Base-by-base conservation (phyloP, 208 protist genomes). In the Lotmaria passim region DNA sequence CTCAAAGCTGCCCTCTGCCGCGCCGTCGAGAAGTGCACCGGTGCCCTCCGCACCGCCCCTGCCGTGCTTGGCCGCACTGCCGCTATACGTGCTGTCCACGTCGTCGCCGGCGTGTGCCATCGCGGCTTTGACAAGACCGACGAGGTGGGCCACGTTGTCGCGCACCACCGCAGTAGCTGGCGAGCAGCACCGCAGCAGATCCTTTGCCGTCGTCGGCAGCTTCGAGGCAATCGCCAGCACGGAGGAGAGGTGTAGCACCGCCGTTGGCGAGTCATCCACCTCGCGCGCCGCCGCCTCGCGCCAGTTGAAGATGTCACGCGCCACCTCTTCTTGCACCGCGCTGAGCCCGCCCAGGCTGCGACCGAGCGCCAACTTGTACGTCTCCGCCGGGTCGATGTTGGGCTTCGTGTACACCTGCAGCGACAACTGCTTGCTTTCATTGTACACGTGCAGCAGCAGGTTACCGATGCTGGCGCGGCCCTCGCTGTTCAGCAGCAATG, bases 371-470 rank as follows among this genome's bases (percentile, higher is more conserved):
- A 80, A 47, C 59, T 86, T 87, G 74, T 94, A 96, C 21, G 83
- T 85, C 55, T 78, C 68, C 46, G 83, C 81, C 5, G 90, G 81
- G 36, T 91, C 93, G 2, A 96, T 75, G 5, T 82, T 55, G n/a
- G 89, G 87, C 74, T 98, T 98, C 73, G 98, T 91, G 78, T 99
- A 99, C 41, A 79, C 41, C 34, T 89, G 71, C 28, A 98, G 62
- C 48, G 93, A 97, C 1, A 99, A 47, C 43, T 92, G 85, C 38
- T 75, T 63, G 58, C 85, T 94, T 57, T 93, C 87, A 19, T 85
- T 71, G 73, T 90, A 88, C 14, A 97, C 94, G 53, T 97, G 84
- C 7, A 89, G 36, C 4, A 98, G 80, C 57, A 98, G 73, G 67
- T 97, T 98, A 28, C 81, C 83, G 21, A 94, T 73, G 26, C 66